Evolutionary conservation across 192 early-diverging fungal genomes (phyloP).

Genomic region (Thoreauomyces humboldtii): DNA sequence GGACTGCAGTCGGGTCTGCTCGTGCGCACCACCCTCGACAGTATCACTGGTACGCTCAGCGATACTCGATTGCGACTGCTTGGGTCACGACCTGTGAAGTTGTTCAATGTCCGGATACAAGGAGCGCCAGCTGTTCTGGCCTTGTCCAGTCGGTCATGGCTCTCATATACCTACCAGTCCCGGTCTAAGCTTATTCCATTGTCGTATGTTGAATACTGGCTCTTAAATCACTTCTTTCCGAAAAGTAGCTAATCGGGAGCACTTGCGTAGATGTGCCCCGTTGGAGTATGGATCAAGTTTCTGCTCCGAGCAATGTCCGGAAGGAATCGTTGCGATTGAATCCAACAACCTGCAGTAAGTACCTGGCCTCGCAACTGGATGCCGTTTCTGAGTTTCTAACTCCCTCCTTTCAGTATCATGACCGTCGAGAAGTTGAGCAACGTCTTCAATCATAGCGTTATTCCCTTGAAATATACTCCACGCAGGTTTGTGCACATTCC

Average conservation of each 20-base stretch:
- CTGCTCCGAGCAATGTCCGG: constrained; percentile 78
- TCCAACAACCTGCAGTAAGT: constrained; percentile 78
- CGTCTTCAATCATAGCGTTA: constrained; percentile 77
- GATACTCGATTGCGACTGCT: constrained; percentile 83
- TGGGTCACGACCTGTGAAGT: constrained; percentile 78
- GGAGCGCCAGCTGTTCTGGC: constrained; percentile 76
- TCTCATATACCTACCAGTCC: constrained; percentile 75
- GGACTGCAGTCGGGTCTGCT: constrained; percentile 89
- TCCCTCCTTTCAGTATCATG: constrained; percentile 69
- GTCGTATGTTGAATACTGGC: constrained; percentile 28
- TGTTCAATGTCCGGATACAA: constrained; percentile 68
- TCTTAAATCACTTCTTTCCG: neutral
- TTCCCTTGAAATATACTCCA: constrained; percentile 87
- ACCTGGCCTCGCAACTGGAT: too few species aligned
- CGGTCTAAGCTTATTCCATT: constrained; percentile 78
- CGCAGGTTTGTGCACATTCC: constrained; percentile 74
- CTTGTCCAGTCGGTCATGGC: constrained; percentile 83
- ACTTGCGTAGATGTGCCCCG: constrained; percentile 21
- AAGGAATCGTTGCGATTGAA: constrained; percentile 85
- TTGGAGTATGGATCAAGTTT: constrained; percentile 84
- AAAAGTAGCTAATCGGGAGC: constrained; percentile 60
- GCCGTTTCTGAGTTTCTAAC: too few species aligned
- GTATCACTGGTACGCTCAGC: constrained; percentile 73
- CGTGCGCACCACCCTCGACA: constrained; percentile 82
- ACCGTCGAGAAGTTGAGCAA: constrained; percentile 78